Percentiles rank a stretch among this genome's conserved stretches.
phyloP scores from a whole-genome alignment of 2,329 filamentous ascomycete species.

The Elsinoe ampelina region DNA sequence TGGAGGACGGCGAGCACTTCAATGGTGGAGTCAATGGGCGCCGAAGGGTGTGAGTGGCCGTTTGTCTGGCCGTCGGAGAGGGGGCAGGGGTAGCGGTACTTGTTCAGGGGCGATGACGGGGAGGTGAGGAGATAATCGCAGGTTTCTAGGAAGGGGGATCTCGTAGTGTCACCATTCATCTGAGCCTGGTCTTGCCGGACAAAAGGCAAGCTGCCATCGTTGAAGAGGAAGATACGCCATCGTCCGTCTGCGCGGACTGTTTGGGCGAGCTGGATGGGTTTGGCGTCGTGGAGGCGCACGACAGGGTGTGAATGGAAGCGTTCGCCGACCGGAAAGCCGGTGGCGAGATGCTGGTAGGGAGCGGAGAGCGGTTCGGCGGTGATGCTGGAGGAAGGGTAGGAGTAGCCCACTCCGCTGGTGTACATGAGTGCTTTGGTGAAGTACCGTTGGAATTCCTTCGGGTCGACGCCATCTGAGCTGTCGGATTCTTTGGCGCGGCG shows the following conservation, averaged over 20 bases:
- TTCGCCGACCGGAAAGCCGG: slow-evolving; percentile 24
- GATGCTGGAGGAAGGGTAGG: slow-evolving; percentile 1
- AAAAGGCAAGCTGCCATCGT: slow-evolving; percentile 8
- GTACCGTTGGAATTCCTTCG: slow-evolving; percentile 20
- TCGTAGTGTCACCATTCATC: not conserved
- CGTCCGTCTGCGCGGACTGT: slow-evolving; percentile 27
- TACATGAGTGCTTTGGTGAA: slow-evolving; percentile 13
- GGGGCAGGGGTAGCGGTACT: slow-evolving; percentile 29
- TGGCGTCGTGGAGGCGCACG: slow-evolving; percentile 27
- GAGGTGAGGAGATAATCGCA: slow-evolving; percentile 16
- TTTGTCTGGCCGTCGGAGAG: slow-evolving; percentile 25
- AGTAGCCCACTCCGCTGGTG: slow-evolving; percentile 12
- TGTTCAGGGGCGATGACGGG: slow-evolving; percentile 18
- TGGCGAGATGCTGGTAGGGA: slow-evolving; percentile 24
- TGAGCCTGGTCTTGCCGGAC: not conserved
- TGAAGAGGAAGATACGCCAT: slow-evolving; percentile 27
- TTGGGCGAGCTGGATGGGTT: slow-evolving; percentile 28
- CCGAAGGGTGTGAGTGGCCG: not conserved
- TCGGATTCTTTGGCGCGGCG: slow-evolving; percentile 6
- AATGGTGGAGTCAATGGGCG: slow-evolving; percentile 37
- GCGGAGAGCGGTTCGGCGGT: slow-evolving; percentile 12
- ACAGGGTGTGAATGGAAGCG: slow-evolving; percentile 27
- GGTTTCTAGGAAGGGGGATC: not conserved
- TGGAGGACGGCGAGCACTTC: slow-evolving; percentile 39
- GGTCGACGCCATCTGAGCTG: slow-evolving; percentile 24